A percentile compares a stretch with the other conserved stretches of the same genome.
These are phyloP conservation scores for Scorias spongiosa DNA, from an alignment of 2,329 filamentous ascomycete species.

Conservation along the genomic window DNA sequence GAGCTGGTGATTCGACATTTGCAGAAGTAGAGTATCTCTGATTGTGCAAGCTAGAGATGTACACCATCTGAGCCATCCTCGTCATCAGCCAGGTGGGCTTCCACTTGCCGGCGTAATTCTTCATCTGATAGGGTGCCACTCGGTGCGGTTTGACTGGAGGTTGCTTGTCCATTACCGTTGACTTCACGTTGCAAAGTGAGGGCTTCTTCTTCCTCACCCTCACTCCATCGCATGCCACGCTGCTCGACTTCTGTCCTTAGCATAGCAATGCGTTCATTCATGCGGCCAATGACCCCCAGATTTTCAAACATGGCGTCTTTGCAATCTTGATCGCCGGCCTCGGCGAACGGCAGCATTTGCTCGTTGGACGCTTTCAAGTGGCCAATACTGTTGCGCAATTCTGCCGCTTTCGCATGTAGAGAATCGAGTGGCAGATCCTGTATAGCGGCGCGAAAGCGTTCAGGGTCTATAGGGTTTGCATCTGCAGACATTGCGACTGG, in stretches of 20 bases:
- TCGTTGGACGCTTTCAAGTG: constrained; percentile 62
- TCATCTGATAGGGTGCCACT: constrained; percentile 42
- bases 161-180: constrained; percentile 6
- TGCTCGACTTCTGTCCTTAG: constrained; percentile 51
- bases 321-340: constrained; percentile 51
- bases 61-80: constrained; percentile 41
- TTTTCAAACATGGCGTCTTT: constrained; percentile 61
- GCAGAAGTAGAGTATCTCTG: too few relatives aligned
- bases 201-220: constrained; percentile 12
- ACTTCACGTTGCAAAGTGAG: constrained; percentile 4
- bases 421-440: constrained; percentile 48
- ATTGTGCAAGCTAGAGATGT: constrained; percentile 34
- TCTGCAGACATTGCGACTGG: constrained; percentile 1
- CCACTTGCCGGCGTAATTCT: constrained; percentile 40
- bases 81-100: constrained; percentile 36
- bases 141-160: neutral
- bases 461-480: constrained; percentile 16
- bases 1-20: too few relatives aligned
- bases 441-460: constrained; percentile 38
- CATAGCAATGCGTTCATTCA: constrained; percentile 49
- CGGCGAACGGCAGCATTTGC: constrained; percentile 54
- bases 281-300: constrained; percentile 49
- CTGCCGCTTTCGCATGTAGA: constrained; percentile 60
- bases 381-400: constrained; percentile 58
- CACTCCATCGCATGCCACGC: constrained; percentile 39